Conservation (phyloP, 2,329 filamentous ascomycete species). For the Parastagonospora nodorum region DNA sequence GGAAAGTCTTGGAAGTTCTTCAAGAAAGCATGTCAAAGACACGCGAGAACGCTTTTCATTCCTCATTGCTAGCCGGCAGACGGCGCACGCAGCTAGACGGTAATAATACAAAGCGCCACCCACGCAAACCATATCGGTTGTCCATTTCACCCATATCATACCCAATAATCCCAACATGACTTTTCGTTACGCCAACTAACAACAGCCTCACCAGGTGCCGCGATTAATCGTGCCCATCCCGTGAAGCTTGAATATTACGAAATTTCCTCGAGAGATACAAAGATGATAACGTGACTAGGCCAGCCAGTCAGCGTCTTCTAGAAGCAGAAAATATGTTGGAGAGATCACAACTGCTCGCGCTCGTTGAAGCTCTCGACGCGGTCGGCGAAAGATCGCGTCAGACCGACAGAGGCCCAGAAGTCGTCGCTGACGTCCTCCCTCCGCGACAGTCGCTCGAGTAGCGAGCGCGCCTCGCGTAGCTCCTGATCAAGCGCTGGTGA, state of each 20-base stretch:
- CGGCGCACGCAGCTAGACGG: neutral
- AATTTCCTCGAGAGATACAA: neutral
- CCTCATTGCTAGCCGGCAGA: neutral
- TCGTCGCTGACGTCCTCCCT: conserved; percentile 80
- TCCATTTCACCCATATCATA: neutral
- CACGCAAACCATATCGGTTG: neutral
- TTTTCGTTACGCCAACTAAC: conserved; percentile 6
- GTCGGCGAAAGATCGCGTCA: conserved; percentile 42
- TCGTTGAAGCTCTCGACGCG: conserved; percentile 42
- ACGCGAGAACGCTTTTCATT: conserved; percentile 11
- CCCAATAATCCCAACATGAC: conserved; percentile 2
- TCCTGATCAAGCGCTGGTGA: conserved; percentile 41
- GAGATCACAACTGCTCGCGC: conserved; percentile 32
- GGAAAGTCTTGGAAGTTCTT: no score
- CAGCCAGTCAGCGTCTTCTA: conserved; percentile 3
- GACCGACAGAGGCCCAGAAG: conserved; percentile 67
- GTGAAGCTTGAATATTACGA: neutral
- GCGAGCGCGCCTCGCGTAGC: conserved; percentile 70
- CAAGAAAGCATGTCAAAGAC: neutral
- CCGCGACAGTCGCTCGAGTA: conserved; percentile 71
- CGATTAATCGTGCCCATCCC: neutral
- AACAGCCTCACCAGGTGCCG: neutral
- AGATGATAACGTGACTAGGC: neutral
- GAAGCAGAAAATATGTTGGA: neutral
- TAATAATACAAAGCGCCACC: conserved; percentile 4